Evolutionary conservation across 2,329 filamentous ascomycete species (phyloP).

Genomic region (Colletotrichum lupini): DNA sequence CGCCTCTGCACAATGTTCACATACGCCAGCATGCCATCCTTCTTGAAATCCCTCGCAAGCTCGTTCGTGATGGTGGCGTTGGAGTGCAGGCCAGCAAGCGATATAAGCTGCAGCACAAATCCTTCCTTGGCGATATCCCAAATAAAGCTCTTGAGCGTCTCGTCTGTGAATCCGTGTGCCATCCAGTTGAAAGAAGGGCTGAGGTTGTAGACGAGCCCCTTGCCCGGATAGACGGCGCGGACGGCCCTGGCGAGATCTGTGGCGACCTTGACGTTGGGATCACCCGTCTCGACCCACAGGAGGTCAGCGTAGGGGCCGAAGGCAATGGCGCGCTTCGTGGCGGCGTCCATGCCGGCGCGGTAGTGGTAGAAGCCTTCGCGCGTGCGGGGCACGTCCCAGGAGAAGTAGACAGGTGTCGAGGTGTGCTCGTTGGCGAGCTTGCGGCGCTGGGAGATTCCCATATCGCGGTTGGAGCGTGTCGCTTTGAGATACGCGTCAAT

Average conservation of each 20-base stretch:
- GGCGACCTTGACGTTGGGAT: slow-evolving; percentile 84
- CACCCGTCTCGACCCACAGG: slow-evolving; percentile 96
- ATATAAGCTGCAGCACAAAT: slow-evolving; percentile 76
- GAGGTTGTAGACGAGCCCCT: slow-evolving; percentile 96
- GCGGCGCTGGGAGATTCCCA: slow-evolving; percentile 83
- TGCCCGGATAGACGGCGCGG: slow-evolving; percentile 74
- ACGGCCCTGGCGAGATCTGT: slow-evolving; percentile 81
- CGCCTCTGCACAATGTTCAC: slow-evolving; percentile 91
- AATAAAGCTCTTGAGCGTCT: slow-evolving; percentile 88
- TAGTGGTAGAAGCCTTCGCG: slow-evolving; percentile 96
- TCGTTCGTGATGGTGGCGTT: slow-evolving; percentile 76
- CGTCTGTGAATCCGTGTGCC: slow-evolving; percentile 88
- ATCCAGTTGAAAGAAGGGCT: slow-evolving; percentile 99
- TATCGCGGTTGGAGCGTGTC: slow-evolving; percentile 73
- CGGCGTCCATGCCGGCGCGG: slow-evolving; percentile 82
- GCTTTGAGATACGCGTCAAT: slow-evolving; percentile 75
- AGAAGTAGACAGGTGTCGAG: slow-evolving; percentile 79
- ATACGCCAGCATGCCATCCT: slow-evolving; percentile 95
- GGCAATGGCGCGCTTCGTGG: slow-evolving; percentile 91
- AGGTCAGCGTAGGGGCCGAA: slow-evolving; percentile 95
- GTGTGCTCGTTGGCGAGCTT: slow-evolving; percentile 76
- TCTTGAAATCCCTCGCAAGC: slow-evolving; percentile 84
- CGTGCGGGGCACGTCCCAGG: slow-evolving; percentile 91
- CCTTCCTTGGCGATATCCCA: slow-evolving; percentile 96
- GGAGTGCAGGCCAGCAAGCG: slow-evolving; percentile 73